Base-by-base conservation (phyloP, 176 grass and related monocot species). In the Rhynchospora tenuis region DNA sequence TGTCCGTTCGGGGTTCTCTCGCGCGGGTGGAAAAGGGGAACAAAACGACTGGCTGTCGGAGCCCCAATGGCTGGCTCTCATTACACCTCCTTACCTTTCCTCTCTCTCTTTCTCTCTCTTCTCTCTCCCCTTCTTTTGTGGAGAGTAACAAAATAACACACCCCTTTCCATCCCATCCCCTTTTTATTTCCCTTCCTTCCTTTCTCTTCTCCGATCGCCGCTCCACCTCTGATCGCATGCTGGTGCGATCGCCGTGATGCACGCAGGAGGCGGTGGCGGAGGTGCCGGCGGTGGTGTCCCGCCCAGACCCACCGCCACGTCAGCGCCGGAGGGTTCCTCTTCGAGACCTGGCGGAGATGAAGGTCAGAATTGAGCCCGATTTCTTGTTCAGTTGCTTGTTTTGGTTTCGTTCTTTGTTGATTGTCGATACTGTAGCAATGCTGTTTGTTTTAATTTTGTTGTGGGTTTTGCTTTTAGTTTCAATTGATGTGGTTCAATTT, bases 41-140 rank as follows among this genome's bases (percentile, higher is more conserved):
- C 81, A 88, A 89, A 97, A 90, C 86, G 90, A 85, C 85, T 88
- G 89, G 93, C 86, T 88, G 90, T 92, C 83, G 83, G 83, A 93
- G 86, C 93, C 78, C 85, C 87, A 88, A 85, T 90, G 87, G 85
- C 84, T 87, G 76, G 91, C 91, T 89, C 89, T 87, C 87, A 86
- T 89, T 88, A 84, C 89, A 86, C 86, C 66, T 79, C 80, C 80
- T 62, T 78, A 72, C 26, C 80, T 63, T 81, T 74, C n/a, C 80
- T 45, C 81, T 64, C 83, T 59, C 82, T 79, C 48, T 55, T 20
- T 15, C 16, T 24, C 43, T 85, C 17, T 59, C 54, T 27, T 14
- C 60, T 27, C 86, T 47, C 11, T 78, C 2, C 57, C 38, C 15
- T 76, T 60, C 47, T 8, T 59, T 9, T 10, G 31, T 58, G 31